Evolutionary conservation across 2,329 filamentous ascomycete genomes (phyloP), one percentile per base, ranked within the genome.

Genomic region (Hymenoscyphus infarciens): DNA sequence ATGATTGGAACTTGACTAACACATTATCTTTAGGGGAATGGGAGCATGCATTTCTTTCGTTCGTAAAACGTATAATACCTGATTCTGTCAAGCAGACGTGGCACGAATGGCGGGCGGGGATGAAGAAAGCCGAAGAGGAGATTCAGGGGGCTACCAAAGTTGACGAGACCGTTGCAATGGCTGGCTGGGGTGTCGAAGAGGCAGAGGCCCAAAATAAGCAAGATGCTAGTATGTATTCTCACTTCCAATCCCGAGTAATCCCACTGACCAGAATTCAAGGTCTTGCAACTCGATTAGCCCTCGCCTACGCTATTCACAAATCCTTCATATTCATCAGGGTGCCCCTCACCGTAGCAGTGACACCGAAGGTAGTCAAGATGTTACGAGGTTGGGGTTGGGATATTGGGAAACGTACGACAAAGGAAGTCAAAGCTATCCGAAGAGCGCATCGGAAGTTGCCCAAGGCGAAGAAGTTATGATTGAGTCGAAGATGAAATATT

Each of bases 281-380:
- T 69, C 75, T 88, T 38, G 85, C 82, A 59, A 98, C 95, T 8
- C 92, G 97, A 74, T 80, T 99, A 33, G 92, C 91, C 16, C 83
- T 99, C 57, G 95, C 95, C 13, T 99, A 99, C 74, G 94, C 94
- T 31, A 91, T 99, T 63, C 95, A 99, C 82, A 99, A 99, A 79
- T 96, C 90, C 70, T 92, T 98, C 76, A 97, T 99, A 72, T 97
- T 99, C 76, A 77, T 98, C 68, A 86, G 95, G n/a, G 92, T 99
- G 10, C 95, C 95, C 8, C 78, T 98, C 67, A 95, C 95, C 1
- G 92, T 91, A 13, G 94, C 92, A 2, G 82, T 98, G 38, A 92
- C 91, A 8, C 95, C 95, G 1, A 97, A 96, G 77, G 88, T 98
- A n/a, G 95, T 97, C 72, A 96, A 92, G 77, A 85, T 87, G 13